These are phyloP conservation scores for Solanum medicagineum DNA, from an alignment of 257 asterid genomes.

Conservation along the genomic window DNA sequence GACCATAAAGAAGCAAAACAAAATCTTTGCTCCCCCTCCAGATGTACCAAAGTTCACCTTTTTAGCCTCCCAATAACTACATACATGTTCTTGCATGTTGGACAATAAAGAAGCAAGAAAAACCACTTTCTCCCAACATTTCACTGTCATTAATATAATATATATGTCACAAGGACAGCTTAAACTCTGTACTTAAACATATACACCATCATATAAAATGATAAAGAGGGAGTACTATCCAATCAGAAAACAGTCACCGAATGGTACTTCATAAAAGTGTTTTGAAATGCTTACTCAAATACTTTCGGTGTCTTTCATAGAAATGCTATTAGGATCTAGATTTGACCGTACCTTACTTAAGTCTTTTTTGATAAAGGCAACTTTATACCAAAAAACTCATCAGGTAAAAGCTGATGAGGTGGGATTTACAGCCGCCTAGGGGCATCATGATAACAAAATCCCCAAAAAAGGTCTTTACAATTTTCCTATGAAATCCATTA, in stretches of 20 bases:
- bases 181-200: background rate
- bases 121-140: background rate
- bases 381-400: too few species aligned
- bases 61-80: too few species aligned
- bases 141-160: background rate
- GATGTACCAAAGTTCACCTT: background rate
- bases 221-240: background rate
- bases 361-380: too few species aligned
- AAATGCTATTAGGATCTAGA: background rate
- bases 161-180: background rate
- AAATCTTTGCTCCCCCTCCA: background rate
- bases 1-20: background rate
- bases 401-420: too few species aligned
- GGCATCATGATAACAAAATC: too few species aligned
- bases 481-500: too few species aligned
- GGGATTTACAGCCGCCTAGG: too few species aligned
- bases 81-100: background rate
- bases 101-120: background rate
- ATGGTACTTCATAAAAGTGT: background rate
- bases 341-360: background rate
- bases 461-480: too few species aligned
- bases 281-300: background rate
- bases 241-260: background rate
- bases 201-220: background rate
- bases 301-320: background rate